Evolutionary conservation across 1,139 yeast species (phyloP).

Genomic region (Debaryomycetaceae sp.): DNA sequence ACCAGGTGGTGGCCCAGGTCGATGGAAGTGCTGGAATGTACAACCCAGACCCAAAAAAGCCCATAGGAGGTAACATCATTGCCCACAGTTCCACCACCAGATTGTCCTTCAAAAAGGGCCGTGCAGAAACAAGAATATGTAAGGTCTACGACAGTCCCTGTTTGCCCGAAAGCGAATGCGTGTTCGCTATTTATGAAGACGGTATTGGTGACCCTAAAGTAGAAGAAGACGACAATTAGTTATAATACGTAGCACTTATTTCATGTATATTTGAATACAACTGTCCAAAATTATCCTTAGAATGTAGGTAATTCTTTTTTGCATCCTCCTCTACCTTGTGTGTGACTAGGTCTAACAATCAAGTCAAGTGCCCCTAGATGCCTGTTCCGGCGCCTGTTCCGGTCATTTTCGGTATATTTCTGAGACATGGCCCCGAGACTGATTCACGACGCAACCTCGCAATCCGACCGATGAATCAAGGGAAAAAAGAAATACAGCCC

Average conservation of each 20-base stretch:
- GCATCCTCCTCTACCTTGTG: too few species aligned
- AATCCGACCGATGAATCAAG: too few species aligned
- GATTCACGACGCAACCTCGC: too few species aligned
- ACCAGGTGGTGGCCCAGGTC: constrained; percentile 97
- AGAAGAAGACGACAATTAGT: constrained; percentile 50
- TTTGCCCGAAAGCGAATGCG: constrained; percentile 91
- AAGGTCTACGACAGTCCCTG: constrained; percentile 95
- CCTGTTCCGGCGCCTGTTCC: too few species aligned
- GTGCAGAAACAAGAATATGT: constrained; percentile 89
- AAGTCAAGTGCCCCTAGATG: too few species aligned
- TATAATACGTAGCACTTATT: neutral
- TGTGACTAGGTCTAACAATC: too few species aligned
- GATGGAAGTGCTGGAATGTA: constrained; percentile 84
- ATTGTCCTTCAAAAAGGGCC: constrained; percentile 82
- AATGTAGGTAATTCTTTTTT: too few species aligned
- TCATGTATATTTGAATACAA: neutral
- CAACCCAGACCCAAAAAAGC: constrained; percentile 98
- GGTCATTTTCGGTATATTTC: too few species aligned
- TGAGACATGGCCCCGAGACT: too few species aligned
- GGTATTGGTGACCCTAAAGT: constrained; percentile 95
- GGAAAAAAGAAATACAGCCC: too few species aligned
- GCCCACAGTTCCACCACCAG: constrained; percentile 97
- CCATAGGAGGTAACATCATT: constrained; percentile 97
- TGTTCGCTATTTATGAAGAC: constrained; percentile 93
- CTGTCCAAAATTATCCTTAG: too few species aligned